Percentiles rank a stretch among this genome's conserved stretches.
Evolutionary conservation across 306 rosid genomes (phyloP).

Genomic region (Dryas alaskensis): DNA sequence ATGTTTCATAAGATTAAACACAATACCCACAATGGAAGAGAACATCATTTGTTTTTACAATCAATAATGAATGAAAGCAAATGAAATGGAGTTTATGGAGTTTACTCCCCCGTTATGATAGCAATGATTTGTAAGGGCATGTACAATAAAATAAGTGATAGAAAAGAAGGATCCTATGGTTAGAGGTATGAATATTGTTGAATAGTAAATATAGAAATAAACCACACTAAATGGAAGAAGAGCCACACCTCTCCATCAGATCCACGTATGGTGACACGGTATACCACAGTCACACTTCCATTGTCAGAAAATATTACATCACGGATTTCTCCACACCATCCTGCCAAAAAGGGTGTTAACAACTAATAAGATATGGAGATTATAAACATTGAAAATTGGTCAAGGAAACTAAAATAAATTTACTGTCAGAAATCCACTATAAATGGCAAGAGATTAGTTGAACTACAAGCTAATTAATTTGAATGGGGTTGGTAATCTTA

Average conservation of each 20-base stretch:
- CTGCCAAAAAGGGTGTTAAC: conserved; percentile 37
- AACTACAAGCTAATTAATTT: background rate
- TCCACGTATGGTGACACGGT: conserved; percentile 89
- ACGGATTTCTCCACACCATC: conserved; percentile 99
- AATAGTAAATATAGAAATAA: background rate
- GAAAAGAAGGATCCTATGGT: background rate
- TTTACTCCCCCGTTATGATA: background rate
- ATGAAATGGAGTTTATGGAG: no score
- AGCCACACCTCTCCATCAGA: conserved; percentile 91
- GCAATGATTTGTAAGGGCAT: background rate
- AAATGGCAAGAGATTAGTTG: background rate
- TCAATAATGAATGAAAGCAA: background rate
- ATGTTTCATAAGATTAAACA: background rate
- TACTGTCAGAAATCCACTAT: background rate
- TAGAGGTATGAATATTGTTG: conserved; percentile 1
- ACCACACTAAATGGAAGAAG: background rate
- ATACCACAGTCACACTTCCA: conserved; percentile 88
- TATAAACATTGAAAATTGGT: background rate
- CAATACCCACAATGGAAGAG: background rate
- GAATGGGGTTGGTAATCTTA: background rate
- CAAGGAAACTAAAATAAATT: background rate
- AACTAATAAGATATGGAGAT: background rate
- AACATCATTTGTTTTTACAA: background rate
- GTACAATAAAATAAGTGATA: background rate
- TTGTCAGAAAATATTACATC: conserved; percentile 94